phyloP scores from a whole-genome alignment of 2,329 filamentous ascomycete genomes.

The Epichloe hybrida region DNA sequence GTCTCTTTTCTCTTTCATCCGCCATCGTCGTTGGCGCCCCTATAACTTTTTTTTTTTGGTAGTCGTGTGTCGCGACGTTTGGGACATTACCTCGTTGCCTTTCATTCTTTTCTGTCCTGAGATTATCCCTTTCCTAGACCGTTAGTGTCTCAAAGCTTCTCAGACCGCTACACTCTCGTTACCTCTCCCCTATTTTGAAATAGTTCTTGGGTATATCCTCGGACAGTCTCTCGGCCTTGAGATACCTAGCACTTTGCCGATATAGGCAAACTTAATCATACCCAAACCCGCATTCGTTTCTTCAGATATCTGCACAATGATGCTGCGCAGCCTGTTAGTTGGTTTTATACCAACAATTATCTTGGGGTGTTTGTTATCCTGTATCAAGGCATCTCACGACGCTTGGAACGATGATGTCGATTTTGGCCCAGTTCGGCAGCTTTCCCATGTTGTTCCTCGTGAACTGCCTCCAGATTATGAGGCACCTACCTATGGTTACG shows the following conservation, averaged over 20 bases:
- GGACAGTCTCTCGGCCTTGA: not conserved
- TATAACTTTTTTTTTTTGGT: slow-evolving; percentile 2
- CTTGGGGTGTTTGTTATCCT: slow-evolving; percentile 5
- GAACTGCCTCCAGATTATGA: slow-evolving; percentile 6
- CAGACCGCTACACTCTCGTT: not conserved
- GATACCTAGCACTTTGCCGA: not conserved
- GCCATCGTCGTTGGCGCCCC: not conserved
- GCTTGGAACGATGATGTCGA: not conserved
- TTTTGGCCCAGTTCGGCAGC: not conserved
- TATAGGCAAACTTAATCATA: not conserved
- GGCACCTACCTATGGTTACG: slow-evolving; percentile 9
- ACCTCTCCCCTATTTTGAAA: not conserved
- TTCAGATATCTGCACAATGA: not conserved
- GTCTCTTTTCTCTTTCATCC: not conserved
- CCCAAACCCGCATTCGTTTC: not conserved
- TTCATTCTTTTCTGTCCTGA: slow-evolving; percentile 4
- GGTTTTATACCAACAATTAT: not conserved
- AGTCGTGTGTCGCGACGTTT: not conserved
- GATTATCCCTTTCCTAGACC: slow-evolving; percentile 2
- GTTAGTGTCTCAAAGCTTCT: not conserved
- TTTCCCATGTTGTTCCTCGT: slow-evolving; percentile 2
- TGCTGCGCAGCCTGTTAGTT: not conserved
- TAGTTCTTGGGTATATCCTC: slow-evolving; percentile 2
- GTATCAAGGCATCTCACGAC: not conserved
- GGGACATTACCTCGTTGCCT: slow-evolving; percentile 1